phyloP scores from a whole-genome alignment of 2,329 filamentous ascomycete genomes.

The Epichloe sylvatica region DNA sequence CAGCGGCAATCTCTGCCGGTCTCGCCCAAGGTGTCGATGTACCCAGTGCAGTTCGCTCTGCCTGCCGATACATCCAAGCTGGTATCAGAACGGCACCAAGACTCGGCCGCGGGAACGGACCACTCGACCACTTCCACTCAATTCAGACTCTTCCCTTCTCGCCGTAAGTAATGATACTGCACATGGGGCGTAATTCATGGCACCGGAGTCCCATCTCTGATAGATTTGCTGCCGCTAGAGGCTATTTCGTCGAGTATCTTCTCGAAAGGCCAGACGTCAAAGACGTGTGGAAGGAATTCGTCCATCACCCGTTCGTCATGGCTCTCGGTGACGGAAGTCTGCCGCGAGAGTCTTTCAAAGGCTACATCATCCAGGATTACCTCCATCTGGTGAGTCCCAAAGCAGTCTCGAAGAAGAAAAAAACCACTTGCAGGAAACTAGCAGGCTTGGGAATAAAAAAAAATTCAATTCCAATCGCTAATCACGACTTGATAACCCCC shows the following conservation, averaged over 20 bases:
- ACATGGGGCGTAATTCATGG: not conserved
- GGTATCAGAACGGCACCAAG: constrained; percentile 52
- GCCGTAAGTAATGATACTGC: constrained; percentile 30
- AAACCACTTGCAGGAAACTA: too few relatives aligned
- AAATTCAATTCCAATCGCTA: too few relatives aligned
- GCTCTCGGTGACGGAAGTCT: constrained; percentile 63
- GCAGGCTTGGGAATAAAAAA: too few relatives aligned
- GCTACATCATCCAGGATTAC: constrained; percentile 86
- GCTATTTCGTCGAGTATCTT: constrained; percentile 71
- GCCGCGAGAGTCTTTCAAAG: constrained; percentile 64
- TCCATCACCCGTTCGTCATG: constrained; percentile 70
- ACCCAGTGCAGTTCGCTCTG: constrained; percentile 47
- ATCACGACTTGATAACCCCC: too few relatives aligned
- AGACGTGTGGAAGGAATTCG: constrained; percentile 58
- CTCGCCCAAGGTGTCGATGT: constrained; percentile 46
- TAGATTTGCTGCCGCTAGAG: constrained; percentile 29
- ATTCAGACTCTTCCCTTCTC: constrained; percentile 53
- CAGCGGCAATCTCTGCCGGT: constrained; percentile 63
- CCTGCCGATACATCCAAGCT: constrained; percentile 56
- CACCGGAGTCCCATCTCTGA: not conserved
- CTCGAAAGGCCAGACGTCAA: constrained; percentile 63
- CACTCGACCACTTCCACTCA: constrained; percentile 69
- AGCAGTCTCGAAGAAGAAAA: too few relatives aligned
- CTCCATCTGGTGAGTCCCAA: constrained; percentile 55
- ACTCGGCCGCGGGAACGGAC: constrained; percentile 54